Evolutionary conservation across 2,329 filamentous ascomycete genomes (phyloP), one percentile per base, ranked within the genome.

Genomic region (Curvularia hawaiiensis): DNA sequence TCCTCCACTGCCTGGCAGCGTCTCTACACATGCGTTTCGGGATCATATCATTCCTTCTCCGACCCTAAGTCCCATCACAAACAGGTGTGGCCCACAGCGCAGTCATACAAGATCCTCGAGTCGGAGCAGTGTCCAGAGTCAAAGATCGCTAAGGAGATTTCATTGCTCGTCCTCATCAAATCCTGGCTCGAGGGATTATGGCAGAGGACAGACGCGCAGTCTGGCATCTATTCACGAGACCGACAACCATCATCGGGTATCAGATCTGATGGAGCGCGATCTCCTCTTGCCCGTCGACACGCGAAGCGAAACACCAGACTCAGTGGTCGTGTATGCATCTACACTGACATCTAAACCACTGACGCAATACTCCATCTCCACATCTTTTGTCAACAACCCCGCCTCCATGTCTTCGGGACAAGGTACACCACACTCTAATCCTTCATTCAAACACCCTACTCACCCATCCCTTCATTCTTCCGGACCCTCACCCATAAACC

Each of bases 261-360:
- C 58, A 14, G 67, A 69, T n/a, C 60, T 66, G 2, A 69, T 70
- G 47, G 70, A 73, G 45, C 65, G 70, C 38, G 72, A 72, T 39
- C 52, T 75, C 3, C 64, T 70, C 18, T 60, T 75, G 4, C 67
- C 68, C 18, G 66, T 75, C 6, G 68, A 70, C 20, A 40, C 65
- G 22, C 57, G 64, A 26, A 66, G 66, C 8, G 70, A 73, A 44
- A 73, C 71, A 4, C 65, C 66, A 16, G 66, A 73, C 30, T 72
- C 66, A 6, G 67, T 71, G 12, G 59, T 68, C 0, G 54, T 74
- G 38, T 66, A 66, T 6, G 68, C 67, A 59, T 68, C 38, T 57
- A 67, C 22, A 60, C 67, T 31, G 4, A 64, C 65, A 11, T 62
- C 64, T n/a, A 63, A 61, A 35, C 59, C 58, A 18, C 49, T 61